Evolutionary conservation across 1,139 yeast genomes (phyloP), one percentile per base, ranked within the genome.

Genomic region (Keqinozyma sinolaborantium): DNA sequence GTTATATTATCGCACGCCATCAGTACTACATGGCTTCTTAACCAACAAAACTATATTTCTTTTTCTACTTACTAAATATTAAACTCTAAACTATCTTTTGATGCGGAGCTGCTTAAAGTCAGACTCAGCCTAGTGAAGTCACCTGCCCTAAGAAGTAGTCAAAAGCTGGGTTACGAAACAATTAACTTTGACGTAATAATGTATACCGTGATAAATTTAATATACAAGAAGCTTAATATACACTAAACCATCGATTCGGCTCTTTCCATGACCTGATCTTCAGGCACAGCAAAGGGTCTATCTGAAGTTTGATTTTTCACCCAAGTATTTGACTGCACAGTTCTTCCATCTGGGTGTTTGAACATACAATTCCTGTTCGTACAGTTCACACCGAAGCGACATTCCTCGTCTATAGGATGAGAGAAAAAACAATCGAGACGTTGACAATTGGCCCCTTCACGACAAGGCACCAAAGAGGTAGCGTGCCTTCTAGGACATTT

Each of bases 401-500:
- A 87, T 32, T 73, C 80, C 50, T 83, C 90, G 41, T 71, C 70
- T 30, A 84, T 61, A 27, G 95, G 95, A 57, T 87, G 97, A 14
- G 83, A 72, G 56, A 85, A 87, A 30, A 75, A 70, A 61, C 97
- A 87, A 56, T 87, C 94, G 31, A 78, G 66, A 57, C 95, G 78
- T 18, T 76, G 71, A 62, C 97, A 87, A 30, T 69, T 69, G 13
- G 76, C 73, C 23, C 96, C 96, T 28, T 79, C 84, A 53, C 95
- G 85, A 56, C 97, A 87, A 39, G 83, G 63, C 21, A 79, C 77
- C 12, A 74, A 66, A 10, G 85, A 70, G 12, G 78, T 72, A 2
- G 96, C 95, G 56, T 87, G 97, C 59, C 97, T 77, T 57, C 77
- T 83, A 38, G 83, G 83, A 60, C 97, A 87, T 46, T 72, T 73